phyloP scores from a whole-genome alignment of 164 flowering plant genomes.

The Stephania yunnanensis region DNA sequence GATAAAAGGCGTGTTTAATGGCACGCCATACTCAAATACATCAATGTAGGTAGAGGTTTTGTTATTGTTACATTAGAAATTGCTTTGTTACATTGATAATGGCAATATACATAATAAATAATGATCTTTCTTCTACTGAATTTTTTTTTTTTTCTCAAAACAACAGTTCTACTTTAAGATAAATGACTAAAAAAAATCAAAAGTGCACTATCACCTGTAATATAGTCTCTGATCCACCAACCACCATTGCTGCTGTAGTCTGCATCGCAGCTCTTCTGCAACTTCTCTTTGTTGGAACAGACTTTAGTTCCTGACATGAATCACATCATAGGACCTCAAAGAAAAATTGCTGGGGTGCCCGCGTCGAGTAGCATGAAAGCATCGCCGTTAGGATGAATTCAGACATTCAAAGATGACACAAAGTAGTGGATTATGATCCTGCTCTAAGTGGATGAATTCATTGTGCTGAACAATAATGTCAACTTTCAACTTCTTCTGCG shows the following conservation, averaged over 20 bases:
- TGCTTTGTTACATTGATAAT: background rate
- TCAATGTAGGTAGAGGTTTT: background rate
- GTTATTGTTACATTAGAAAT: background rate
- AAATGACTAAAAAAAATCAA: background rate
- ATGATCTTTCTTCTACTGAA: background rate
- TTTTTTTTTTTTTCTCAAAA: no score
- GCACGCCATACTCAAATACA: background rate
- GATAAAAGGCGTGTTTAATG: background rate
- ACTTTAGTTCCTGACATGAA: background rate
- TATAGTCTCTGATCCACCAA: background rate
- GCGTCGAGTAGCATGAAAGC: background rate
- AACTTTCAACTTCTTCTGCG: constrained; percentile 10
- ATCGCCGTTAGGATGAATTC: background rate
- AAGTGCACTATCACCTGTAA: background rate
- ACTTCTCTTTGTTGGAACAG: background rate
- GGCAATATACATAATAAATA: background rate
- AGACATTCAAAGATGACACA: background rate
- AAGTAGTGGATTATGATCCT: background rate
- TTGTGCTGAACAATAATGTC: background rate
- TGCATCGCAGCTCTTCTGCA: background rate
- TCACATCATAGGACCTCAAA: background rate
- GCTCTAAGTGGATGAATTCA: background rate
- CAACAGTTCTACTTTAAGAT: background rate
- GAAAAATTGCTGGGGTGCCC: background rate
- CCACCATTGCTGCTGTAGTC: background rate